phyloP scores from a whole-genome alignment of 805 yeast species.

The Candida pseudofarinosa region DNA sequence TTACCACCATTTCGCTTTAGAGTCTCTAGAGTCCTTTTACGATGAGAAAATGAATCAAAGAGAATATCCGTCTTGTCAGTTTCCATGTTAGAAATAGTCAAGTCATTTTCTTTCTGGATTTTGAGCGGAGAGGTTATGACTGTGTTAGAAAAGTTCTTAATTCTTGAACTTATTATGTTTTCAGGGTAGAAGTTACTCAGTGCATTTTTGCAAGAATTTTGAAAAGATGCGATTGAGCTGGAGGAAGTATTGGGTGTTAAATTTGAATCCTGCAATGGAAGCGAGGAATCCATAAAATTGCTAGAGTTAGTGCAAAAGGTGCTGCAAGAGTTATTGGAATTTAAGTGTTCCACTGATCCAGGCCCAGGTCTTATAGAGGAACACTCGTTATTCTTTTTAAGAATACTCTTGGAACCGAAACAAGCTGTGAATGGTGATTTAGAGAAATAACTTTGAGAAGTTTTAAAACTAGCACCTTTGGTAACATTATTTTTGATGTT shows the following conservation, averaged over 20 bases:
- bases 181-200: not conserved
- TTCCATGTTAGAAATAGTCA: not conserved
- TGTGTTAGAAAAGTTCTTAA: not conserved
- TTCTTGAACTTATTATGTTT: not conserved
- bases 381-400: not conserved
- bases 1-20: not conserved
- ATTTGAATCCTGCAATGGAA: not conserved
- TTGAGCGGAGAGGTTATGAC: not conserved
- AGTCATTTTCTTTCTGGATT: not conserved
- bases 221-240: not conserved
- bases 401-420: not conserved
- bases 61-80: not conserved
- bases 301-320: not conserved
- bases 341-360: not conserved
- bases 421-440: not conserved
- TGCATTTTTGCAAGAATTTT: not conserved
- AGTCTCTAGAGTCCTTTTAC: not conserved
- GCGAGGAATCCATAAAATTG: not conserved
- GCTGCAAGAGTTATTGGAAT: not conserved
- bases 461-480: too few relatives aligned
- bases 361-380: not conserved
- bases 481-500: not conserved
- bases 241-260: not conserved
- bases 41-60: not conserved
- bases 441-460: not conserved